A percentile compares a stretch with the other conserved stretches of the same genome.
phyloP scores from a whole-genome alignment of 2,329 filamentous ascomycete species.

The Rhinocladiella similis region DNA sequence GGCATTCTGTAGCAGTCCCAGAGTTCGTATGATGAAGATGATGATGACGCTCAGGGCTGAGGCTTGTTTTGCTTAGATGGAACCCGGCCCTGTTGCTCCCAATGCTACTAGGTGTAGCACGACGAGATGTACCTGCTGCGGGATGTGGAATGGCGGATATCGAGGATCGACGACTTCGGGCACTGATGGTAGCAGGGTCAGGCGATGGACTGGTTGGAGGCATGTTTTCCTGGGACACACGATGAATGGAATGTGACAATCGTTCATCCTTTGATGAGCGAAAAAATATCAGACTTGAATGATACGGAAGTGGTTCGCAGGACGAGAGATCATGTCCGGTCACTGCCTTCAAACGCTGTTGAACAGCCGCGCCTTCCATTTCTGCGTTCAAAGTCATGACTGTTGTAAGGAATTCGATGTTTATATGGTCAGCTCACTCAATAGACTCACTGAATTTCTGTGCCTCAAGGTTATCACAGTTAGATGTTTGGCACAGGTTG shows the following conservation, averaged over 20 bases:
- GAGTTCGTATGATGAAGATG: conserved; percentile 7
- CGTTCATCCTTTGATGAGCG: background rate
- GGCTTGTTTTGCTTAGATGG: background rate
- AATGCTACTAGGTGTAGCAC: conserved; percentile 9
- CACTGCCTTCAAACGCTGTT: too few species aligned
- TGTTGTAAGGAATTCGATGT: too few species aligned
- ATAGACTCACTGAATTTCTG: too few species aligned
- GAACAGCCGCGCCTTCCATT: too few species aligned
- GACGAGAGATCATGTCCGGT: background rate
- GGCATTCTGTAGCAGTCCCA: conserved; percentile 10
- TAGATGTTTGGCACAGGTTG: too few species aligned
- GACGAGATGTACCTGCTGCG: conserved; percentile 16
- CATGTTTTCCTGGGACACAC: background rate
- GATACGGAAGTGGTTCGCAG: conserved; percentile 3
- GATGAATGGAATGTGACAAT: background rate
- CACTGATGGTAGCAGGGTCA: conserved; percentile 12
- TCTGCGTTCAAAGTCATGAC: too few species aligned
- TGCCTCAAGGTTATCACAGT: too few species aligned
- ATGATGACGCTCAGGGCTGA: background rate
- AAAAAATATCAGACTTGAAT: conserved; percentile 6
- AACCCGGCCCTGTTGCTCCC: background rate
- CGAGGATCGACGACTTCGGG: conserved; percentile 13
- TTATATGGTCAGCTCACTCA: too few species aligned
- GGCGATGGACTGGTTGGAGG: background rate
- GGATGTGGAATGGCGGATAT: conserved; percentile 20